Percentiles rank a stretch among this genome's conserved stretches.
phyloP scores from a whole-genome alignment of 768 basidiomycete genomes.

The Hydnum rufescens region DNA sequence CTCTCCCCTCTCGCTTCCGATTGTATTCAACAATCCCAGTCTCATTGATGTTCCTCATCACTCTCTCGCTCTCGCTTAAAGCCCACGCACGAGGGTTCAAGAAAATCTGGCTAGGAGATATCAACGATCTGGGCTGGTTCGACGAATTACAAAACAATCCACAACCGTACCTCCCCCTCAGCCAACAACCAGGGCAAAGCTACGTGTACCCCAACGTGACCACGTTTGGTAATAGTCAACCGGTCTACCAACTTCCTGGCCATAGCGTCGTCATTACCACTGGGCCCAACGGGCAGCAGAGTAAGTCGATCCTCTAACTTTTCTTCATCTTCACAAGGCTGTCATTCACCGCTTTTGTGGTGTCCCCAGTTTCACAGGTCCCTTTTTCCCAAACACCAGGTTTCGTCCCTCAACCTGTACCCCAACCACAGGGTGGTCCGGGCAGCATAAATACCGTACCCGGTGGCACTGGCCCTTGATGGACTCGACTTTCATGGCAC shows the following conservation, averaged over 20 bases:
- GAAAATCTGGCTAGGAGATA: conserved; percentile 5
- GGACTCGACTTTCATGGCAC: no score
- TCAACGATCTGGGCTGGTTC: conserved; percentile 9
- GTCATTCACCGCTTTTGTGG: no score
- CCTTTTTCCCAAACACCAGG: no score
- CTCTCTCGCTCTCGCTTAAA: conserved; percentile 5
- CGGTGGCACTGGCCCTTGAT: no score
- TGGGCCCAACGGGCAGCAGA: neutral
- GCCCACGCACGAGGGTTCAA: conserved; percentile 3
- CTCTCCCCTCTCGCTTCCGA: neutral
- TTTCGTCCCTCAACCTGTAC: no score
- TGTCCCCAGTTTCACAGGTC: no score
- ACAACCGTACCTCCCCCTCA: neutral
- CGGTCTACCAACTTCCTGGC: conserved; percentile 2
- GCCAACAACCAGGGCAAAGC: neutral
- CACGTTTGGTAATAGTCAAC: neutral
- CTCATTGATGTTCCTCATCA: conserved; percentile 4
- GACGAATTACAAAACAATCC: conserved; percentile 3
- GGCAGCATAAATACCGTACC: no score
- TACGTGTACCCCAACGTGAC: neutral
- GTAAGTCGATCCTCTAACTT: neutral
- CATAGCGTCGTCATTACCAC: conserved; percentile 2
- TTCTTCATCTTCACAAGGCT: no score
- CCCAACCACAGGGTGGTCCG: no score
- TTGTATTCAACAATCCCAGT: neutral